Evolutionary conservation across 2,329 filamentous ascomycete genomes (phyloP).

Genomic region (Orbilia blumenaviensis): DNA sequence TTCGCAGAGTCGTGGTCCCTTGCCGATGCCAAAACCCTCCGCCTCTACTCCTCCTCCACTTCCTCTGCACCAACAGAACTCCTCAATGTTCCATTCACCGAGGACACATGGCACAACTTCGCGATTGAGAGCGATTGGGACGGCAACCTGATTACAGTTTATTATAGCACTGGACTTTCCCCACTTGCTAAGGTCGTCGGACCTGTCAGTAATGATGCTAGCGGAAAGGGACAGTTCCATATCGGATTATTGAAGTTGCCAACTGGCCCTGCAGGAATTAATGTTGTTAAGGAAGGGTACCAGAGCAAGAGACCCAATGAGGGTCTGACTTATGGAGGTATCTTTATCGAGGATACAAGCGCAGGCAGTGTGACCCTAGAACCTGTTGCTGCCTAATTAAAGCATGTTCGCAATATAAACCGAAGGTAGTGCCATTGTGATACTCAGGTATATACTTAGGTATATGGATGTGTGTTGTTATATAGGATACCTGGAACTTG

Average conservation of each 20-base stretch:
- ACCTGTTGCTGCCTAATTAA: slow-evolving; percentile 57
- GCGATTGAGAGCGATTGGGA: slow-evolving; percentile 69
- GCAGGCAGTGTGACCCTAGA: slow-evolving; percentile 55
- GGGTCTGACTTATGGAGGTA: slow-evolving; percentile 66
- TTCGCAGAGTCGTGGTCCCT: slow-evolving; percentile 61
- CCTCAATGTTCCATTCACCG: slow-evolving; percentile 67
- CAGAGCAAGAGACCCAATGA: slow-evolving; percentile 66
- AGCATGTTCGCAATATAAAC: background rate
- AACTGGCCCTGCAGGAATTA: slow-evolving; percentile 65
- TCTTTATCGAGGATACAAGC: slow-evolving; percentile 65
- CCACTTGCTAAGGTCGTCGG: slow-evolving; percentile 65
- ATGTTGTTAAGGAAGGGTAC: slow-evolving; percentile 65
- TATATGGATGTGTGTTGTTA: slow-evolving; percentile 17
- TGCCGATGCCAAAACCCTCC: slow-evolving; percentile 62
- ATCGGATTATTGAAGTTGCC: slow-evolving; percentile 70
- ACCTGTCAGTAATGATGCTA: slow-evolving; percentile 65
- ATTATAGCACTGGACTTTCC: slow-evolving; percentile 66
- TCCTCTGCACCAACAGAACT: slow-evolving; percentile 64
- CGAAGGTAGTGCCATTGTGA: background rate
- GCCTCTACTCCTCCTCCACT: slow-evolving; percentile 59
- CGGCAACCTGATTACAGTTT: slow-evolving; percentile 66
- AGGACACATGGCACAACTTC: slow-evolving; percentile 70
- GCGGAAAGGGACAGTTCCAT: slow-evolving; percentile 70
- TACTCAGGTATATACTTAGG: too few relatives aligned
- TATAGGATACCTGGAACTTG: slow-evolving; percentile 1